Base-by-base conservation (phyloP, 1,284 basidiomycete species). In the Naganishia sp. region DNA sequence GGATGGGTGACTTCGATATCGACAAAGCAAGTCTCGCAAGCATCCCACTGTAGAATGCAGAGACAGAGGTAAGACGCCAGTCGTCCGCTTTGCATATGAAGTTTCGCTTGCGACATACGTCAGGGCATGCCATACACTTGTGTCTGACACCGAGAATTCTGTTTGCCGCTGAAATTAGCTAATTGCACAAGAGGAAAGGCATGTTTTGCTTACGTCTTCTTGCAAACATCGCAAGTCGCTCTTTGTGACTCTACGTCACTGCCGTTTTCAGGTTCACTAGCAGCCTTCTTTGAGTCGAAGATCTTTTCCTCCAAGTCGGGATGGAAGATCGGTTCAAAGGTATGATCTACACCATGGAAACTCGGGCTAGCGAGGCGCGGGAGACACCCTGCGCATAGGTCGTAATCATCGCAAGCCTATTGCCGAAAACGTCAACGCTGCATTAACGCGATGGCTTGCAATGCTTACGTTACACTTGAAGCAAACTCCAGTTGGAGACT, bases 1-100 rank as follows among this genome's bases (percentile, higher is more conserved):
- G 91, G 91, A 75, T 94, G 92, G 58, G 90, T 88, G 9, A 78
- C 70, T 0, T 85, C 85, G 68, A 93, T 70, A 4, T 71, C 88
- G 66, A 80, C 81, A 75, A 88, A 89, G 79, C 92, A 94, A 9
- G 82, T 76, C 31, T 77, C 74, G 75, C 92, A 94, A 35, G 86
- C 85, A 67, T 80, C 79, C 79, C 79, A 80, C 65, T 69, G 41
- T 55, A 17, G 7, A 15, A 39, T 32, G 10, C n/a, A 47, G n/a
- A 6, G 9, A n/a, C 7, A 46, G 15, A 10, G 21, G 43, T n/a
- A 42, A 43, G 32, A 18, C 23, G 4, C 11, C 18, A 25, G 32
- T 21, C 32, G 58, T 57, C 6, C 4, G 15, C 15, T 6, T 39
- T 17, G 13, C 9, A 31, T 6, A 28, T 6, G 15, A 21, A 45